Conservation (phyloP, 257 asterid genomes). For the Haberlea rhodopensis region DNA sequence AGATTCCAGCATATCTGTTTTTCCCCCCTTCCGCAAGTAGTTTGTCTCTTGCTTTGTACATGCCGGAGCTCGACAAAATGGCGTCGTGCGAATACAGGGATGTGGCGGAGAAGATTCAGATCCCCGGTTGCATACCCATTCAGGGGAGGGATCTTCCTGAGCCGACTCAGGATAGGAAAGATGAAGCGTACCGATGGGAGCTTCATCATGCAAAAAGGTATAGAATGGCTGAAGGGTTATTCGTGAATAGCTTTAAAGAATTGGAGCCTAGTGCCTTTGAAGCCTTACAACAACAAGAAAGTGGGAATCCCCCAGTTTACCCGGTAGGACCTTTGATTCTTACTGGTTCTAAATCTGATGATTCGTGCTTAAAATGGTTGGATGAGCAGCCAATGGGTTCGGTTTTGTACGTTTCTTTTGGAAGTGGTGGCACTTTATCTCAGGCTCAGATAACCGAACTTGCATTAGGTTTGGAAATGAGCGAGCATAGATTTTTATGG, state of each 20-base stretch:
- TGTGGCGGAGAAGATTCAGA: constrained; percentile 33
- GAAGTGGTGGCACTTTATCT: constrained; percentile 53
- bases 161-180: constrained; percentile 39
- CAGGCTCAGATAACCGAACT: too few relatives aligned
- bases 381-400: constrained; percentile 49
- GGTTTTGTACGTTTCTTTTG: constrained; percentile 45
- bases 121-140: constrained; percentile 50
- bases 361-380: constrained; percentile 41
- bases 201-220: constrained; percentile 33
- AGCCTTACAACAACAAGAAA: constrained; percentile 25
- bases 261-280: constrained; percentile 45
- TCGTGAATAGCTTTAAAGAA: too few relatives aligned
- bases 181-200: constrained; percentile 34
- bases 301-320: constrained; percentile 38
- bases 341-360: constrained; percentile 3
- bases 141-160: constrained; percentile 35
- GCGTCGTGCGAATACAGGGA: constrained; percentile 39
- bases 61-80: constrained; percentile 34
- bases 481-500: too few relatives aligned
- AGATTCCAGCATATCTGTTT: constrained; percentile 37
- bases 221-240: constrained; percentile 49
- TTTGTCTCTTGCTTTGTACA: constrained; percentile 33
- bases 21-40: constrained; percentile 41
- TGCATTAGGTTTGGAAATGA: too few relatives aligned
- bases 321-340: constrained; percentile 54